Evolutionary conservation across 331 rosid species (phyloP).

Genomic region (Acacia concinna): DNA sequence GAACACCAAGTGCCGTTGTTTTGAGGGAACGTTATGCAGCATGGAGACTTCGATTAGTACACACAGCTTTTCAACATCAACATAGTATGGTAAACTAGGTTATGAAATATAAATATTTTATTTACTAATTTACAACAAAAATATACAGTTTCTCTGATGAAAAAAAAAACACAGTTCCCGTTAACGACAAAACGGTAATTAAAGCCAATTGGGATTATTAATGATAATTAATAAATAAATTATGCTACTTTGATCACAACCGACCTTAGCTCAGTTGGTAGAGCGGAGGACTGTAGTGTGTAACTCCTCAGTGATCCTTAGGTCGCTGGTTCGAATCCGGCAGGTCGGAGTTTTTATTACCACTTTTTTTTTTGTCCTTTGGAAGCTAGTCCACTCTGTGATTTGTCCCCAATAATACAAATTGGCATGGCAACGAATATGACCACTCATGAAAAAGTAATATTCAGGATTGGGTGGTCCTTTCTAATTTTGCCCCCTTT

Average conservation of each 20-base stretch:
- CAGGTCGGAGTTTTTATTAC: constrained; percentile 13
- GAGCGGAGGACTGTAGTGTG: constrained; percentile 49
- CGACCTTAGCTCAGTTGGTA: constrained; percentile 44
- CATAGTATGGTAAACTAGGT: not conserved
- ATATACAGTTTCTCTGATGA: not conserved
- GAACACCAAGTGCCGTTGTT: not conserved
- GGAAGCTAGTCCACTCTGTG: not conserved
- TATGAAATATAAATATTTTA: not conserved
- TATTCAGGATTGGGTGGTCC: constrained; percentile 18
- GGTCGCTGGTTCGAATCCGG: constrained; percentile 44
- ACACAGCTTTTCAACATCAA: not conserved
- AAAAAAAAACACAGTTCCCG: not conserved
- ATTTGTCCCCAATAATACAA: not conserved
- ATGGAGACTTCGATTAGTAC: not conserved
- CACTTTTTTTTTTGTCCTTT: no score
- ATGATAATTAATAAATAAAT: not conserved
- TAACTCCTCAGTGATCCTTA: not conserved
- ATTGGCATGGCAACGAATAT: not conserved
- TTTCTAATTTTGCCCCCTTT: not conserved
- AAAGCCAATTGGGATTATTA: not conserved
- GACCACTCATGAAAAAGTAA: not conserved
- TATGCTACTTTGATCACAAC: rapidly evolving
- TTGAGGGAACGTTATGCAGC: not conserved
- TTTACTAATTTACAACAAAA: not conserved
- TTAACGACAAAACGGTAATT: not conserved